These are phyloP conservation scores for Cucurbita pepo DNA, from an alignment of 306 rosid species.

Conservation along the genomic window DNA sequence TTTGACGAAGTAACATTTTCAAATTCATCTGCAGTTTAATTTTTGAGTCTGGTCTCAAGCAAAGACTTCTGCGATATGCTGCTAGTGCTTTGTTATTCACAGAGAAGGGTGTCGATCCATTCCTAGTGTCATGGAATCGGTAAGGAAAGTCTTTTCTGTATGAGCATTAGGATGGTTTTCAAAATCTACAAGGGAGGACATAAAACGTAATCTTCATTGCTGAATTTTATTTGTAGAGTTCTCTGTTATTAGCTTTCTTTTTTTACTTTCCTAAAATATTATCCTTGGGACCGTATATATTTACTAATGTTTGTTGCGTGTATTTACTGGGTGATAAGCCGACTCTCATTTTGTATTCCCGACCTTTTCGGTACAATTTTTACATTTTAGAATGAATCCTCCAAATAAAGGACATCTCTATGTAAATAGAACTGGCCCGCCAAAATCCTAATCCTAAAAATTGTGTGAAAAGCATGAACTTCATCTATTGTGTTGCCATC, in stretches of 20 bases:
- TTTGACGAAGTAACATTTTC: slow-evolving; percentile 4
- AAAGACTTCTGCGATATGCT: slow-evolving; percentile 64
- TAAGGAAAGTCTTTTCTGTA: slow-evolving; percentile 16
- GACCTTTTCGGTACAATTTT: not conserved
- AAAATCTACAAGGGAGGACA: not conserved
- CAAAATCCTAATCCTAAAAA: not conserved
- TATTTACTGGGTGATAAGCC: not conserved
- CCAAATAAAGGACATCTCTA: not conserved
- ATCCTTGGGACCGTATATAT: not conserved
- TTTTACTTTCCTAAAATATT: not conserved
- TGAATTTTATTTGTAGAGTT: not conserved
- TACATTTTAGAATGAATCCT: not conserved
- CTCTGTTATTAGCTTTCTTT: not conserved
- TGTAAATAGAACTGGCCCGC: not conserved
- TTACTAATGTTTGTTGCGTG: not conserved
- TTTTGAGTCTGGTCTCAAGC: slow-evolving; percentile 91
- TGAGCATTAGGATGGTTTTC: not conserved
- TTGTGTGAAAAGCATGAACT: not conserved
- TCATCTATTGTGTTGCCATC: not conserved
- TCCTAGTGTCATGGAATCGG: slow-evolving; percentile 98
- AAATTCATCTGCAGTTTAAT: slow-evolving; percentile 49
- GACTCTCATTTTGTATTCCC: not conserved
- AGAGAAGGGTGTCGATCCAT: slow-evolving; percentile 85
- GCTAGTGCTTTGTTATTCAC: slow-evolving; percentile 89
- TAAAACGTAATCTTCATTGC: not conserved